These are phyloP conservation scores for Chytriomyces hyalinus DNA, from an alignment of 192 early-diverging fungal genomes.

Conservation along the genomic window DNA sequence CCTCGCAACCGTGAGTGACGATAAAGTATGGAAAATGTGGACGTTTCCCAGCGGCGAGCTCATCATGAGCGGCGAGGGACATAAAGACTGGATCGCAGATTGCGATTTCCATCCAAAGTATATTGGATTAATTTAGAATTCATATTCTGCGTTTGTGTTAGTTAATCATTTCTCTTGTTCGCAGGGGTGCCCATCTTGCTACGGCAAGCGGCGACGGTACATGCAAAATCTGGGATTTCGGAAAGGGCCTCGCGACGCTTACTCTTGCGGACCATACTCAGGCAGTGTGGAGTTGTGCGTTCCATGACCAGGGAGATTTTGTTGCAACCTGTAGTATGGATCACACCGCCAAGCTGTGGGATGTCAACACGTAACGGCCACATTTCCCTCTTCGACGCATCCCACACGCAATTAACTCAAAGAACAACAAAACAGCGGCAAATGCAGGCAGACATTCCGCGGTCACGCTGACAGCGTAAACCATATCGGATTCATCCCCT, in stretches of 20 bases:
- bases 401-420: too few relatives aligned
- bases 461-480: constrained; percentile 64
- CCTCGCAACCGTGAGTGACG: constrained; percentile 63
- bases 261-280: constrained; percentile 62
- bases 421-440: constrained; percentile 57
- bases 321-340: constrained; percentile 56
- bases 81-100: constrained; percentile 62
- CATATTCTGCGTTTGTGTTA: neutral
- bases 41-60: constrained; percentile 62
- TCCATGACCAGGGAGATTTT: constrained; percentile 60
- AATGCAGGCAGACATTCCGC: constrained; percentile 61
- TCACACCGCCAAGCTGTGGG: constrained; percentile 64
- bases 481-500: constrained; percentile 61
- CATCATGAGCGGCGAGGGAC: constrained; percentile 60
- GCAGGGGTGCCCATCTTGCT: constrained; percentile 35
- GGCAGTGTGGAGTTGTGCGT: constrained; percentile 61
- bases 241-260: constrained; percentile 52
- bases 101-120: constrained; percentile 66
- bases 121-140: neutral
- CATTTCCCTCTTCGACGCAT: neutral
- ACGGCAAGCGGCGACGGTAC: constrained; percentile 64
- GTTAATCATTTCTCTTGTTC: neutral
- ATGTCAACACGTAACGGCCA: constrained; percentile 52
- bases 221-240: constrained; percentile 65
- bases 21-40: constrained; percentile 66